Evolutionary conservation across 345 rosid species (phyloP).

Genomic region (Murraya paniculata): DNA sequence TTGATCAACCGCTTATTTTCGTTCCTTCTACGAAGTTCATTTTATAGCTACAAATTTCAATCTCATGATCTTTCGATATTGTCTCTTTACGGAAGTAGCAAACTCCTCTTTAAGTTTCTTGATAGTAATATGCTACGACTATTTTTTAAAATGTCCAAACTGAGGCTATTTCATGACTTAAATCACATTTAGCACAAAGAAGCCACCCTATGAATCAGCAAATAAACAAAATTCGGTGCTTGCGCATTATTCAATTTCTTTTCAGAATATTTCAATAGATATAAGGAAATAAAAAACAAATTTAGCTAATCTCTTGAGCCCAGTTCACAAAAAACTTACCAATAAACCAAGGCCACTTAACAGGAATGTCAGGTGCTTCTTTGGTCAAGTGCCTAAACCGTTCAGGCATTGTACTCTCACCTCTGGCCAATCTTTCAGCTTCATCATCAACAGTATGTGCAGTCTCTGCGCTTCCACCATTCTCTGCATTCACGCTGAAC

Average conservation of each 20-base stretch:
- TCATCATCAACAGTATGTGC: conserved; percentile 42
- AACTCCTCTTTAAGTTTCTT: neutral
- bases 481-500: conserved; percentile 37
- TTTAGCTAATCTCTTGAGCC: neutral
- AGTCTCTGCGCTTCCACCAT: conserved; percentile 24
- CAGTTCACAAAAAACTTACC: conserved; percentile 41
- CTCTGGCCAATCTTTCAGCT: conserved; percentile 50
- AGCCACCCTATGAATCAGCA: neutral
- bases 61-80: neutral
- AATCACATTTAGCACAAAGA: neutral
- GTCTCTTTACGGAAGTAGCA: neutral
- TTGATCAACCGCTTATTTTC: neutral
- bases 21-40: neutral
- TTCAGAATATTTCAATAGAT: neutral
- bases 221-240: neutral
- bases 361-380: conserved; percentile 69
- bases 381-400: conserved; percentile 79
- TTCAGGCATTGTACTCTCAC: conserved; percentile 85
- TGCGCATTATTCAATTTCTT: neutral
- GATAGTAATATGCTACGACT: neutral
- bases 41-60: neutral
- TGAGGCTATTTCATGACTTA: neutral
- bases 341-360: conserved; percentile 81
- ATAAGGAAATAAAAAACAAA: neutral
- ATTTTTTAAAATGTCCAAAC: neutral